Percentiles rank a stretch among this genome's conserved stretches.
Conservation (phyloP, 2,329 filamentous ascomycete species). For the Fusarium dlaminii region DNA sequence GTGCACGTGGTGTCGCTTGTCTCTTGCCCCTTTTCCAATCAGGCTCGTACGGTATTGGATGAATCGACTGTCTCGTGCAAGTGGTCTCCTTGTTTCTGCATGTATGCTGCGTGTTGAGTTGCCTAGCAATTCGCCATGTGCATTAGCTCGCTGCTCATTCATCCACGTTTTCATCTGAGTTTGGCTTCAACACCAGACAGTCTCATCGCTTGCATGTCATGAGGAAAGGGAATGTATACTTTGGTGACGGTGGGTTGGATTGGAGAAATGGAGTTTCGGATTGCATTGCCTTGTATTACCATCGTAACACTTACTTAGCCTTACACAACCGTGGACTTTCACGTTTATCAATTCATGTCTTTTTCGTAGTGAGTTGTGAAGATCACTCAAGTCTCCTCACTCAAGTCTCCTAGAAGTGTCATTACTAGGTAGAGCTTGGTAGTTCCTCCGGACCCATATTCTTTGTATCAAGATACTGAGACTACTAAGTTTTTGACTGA, state of each 20-base stretch:
- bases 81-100: constrained; percentile 36
- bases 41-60: constrained; percentile 31
- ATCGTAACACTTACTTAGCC: constrained; percentile 22
- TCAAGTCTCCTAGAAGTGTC: neutral
- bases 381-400: neutral
- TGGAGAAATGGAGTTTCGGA: constrained; percentile 34
- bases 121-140: constrained; percentile 1
- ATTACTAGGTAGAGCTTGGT: neutral
- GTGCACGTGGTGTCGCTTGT: constrained; percentile 11
- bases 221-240: constrained; percentile 32
- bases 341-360: neutral
- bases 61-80: constrained; percentile 35
- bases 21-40: constrained; percentile 5
- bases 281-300: constrained; percentile 30
- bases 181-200: constrained; percentile 17
- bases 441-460: neutral
- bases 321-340: constrained; percentile 7
- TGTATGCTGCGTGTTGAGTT: constrained; percentile 22
- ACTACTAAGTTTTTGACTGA: neutral
- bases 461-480: neutral
- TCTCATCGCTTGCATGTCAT: constrained; percentile 33
- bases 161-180: constrained; percentile 12
- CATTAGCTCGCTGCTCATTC: constrained; percentile 7
- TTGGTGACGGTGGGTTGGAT: constrained; percentile 11
- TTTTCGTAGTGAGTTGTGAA: neutral